phyloP scores from a whole-genome alignment of 805 yeast genomes.

The Zygotorulaspora sp. region DNA sequence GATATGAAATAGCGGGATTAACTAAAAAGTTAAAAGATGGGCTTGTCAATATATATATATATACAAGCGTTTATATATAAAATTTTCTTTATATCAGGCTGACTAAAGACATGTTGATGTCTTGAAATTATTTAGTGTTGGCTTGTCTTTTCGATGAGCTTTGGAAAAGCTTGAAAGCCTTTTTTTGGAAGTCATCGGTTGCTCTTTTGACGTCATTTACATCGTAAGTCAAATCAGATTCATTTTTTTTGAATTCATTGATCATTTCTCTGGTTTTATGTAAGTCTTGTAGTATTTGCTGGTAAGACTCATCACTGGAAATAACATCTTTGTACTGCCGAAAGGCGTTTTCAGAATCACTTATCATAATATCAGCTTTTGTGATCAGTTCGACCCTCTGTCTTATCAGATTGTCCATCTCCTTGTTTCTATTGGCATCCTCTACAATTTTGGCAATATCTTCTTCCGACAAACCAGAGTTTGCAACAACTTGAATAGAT shows the following conservation, averaged over 20 bases:
- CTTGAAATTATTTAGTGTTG: too few species aligned
- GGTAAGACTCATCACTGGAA: slow-evolving; percentile 43
- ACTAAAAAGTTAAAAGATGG: too few species aligned
- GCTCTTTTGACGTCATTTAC: slow-evolving; percentile 55
- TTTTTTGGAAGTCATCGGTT: slow-evolving; percentile 66
- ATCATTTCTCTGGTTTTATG: slow-evolving; percentile 33
- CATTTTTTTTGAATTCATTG: slow-evolving; percentile 49
- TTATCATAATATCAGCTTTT: slow-evolving; percentile 67
- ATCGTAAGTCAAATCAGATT: slow-evolving; percentile 44
- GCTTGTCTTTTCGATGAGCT: slow-evolving; percentile 20
- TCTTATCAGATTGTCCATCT: slow-evolving; percentile 53
- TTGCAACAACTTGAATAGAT: slow-evolving; percentile 67
- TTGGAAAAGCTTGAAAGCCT: slow-evolving; percentile 65
- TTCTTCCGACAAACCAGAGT: slow-evolving; percentile 62
- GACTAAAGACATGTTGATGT: too few species aligned
- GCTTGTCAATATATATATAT: too few species aligned
- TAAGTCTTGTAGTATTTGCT: slow-evolving; percentile 41
- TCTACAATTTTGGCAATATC: slow-evolving; percentile 60
- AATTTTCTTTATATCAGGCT: too few species aligned
- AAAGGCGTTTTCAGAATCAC: slow-evolving; percentile 83
- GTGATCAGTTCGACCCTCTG: slow-evolving; percentile 66
- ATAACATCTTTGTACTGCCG: slow-evolving; percentile 52
- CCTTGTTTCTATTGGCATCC: slow-evolving; percentile 62
- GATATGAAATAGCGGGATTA: too few species aligned
- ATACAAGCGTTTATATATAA: slow-evolving; percentile 2